Base-by-base conservation (phyloP, 2,329 filamentous ascomycete species). In the Verticillium albo-atrum region DNA sequence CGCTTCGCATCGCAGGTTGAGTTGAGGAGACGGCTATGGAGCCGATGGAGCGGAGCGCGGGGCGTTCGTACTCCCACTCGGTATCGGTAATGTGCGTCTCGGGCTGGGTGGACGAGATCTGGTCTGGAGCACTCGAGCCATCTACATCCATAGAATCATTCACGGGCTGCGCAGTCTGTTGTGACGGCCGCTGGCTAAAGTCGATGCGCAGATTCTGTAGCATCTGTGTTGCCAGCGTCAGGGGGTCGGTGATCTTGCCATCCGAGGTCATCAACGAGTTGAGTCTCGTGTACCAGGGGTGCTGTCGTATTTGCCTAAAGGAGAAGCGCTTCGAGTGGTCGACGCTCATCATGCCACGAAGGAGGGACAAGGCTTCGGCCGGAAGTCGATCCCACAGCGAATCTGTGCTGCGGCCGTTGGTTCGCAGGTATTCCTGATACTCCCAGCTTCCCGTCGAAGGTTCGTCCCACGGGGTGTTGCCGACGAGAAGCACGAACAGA, bases 401-500 rank as follows among this genome's bases (percentile, higher is more conserved):
- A 71, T 99, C 95, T 2, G 84, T 85, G 64, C 91, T 94, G 64
- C 88, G 86, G n/a, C 92, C 91, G 57, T 89, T 88, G 2, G 87
- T 91, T 60, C 86, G 84, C 47, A 90, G 80, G 71, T 96, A 99
- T 73, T 97, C 92, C 67, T 90, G 85, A 67, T 90, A 99, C 75
- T 99, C 95, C 79, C 91, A 96, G 71, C 92, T 97, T 60, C 86
- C 82, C 35, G 84, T 78, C 3, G 92, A 94, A 0, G 95, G 95
- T 70, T 95, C 91, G 69, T 98, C 95, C 95, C 95, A 99, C 0
- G 95, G 95, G 2, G 95, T 99, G 71, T 99, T 99, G 10, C 95
- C 95, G 1, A 96, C 92, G 3, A 99, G 79, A 4, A 99, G 79
- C 35, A 98, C 95, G 70, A 99, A 99, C 4, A 99, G 80, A n/a